A percentile compares a stretch with the other conserved stretches of the same genome.
These are phyloP conservation scores for Trametes versicolor DNA, from an alignment of 1,284 basidiomycete species.

Conservation along the genomic window DNA sequence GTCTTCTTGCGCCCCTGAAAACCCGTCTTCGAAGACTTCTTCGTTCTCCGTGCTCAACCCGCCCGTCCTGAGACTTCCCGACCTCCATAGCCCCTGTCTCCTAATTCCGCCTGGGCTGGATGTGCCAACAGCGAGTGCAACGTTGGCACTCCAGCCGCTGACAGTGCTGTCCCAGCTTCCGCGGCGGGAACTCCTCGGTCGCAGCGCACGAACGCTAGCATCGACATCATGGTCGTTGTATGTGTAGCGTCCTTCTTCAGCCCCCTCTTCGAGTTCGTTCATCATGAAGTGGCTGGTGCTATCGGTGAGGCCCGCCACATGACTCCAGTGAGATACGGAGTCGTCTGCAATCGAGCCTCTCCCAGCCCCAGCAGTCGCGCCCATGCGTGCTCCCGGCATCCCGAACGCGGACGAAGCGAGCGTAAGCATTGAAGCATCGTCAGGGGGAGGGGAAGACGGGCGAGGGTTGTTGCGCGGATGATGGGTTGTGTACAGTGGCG, in stretches of 20 bases:
- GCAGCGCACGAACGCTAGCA: constrained; percentile 81
- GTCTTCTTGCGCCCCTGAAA: constrained; percentile 27
- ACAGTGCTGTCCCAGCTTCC: constrained; percentile 88
- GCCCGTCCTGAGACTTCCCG: constrained; percentile 62
- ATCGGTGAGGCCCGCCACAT: constrained; percentile 59
- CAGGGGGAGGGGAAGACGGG: constrained; percentile 88
- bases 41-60: constrained; percentile 52
- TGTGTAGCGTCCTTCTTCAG: constrained; percentile 49
- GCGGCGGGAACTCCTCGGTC: constrained; percentile 81
- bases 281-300: constrained; percentile 72
- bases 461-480: constrained; percentile 96
- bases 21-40: constrained; percentile 37
- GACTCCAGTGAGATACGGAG: constrained; percentile 72
- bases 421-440: constrained; percentile 93
- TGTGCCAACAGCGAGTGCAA: constrained; percentile 46
- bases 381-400: constrained; percentile 60
- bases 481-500: constrained; percentile 88
- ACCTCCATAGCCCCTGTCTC: constrained; percentile 67
- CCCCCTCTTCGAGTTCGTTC: constrained; percentile 55
- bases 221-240: constrained; percentile 73
- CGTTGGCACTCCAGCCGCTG: constrained; percentile 80
- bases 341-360: constrained; percentile 59
- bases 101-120: constrained; percentile 51
- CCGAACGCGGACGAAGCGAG: constrained; percentile 93
- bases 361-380: constrained; percentile 40